phyloP scores from a whole-genome alignment of 805 yeast genomes.

The Teunomyces barrocoloradensis region DNA sequence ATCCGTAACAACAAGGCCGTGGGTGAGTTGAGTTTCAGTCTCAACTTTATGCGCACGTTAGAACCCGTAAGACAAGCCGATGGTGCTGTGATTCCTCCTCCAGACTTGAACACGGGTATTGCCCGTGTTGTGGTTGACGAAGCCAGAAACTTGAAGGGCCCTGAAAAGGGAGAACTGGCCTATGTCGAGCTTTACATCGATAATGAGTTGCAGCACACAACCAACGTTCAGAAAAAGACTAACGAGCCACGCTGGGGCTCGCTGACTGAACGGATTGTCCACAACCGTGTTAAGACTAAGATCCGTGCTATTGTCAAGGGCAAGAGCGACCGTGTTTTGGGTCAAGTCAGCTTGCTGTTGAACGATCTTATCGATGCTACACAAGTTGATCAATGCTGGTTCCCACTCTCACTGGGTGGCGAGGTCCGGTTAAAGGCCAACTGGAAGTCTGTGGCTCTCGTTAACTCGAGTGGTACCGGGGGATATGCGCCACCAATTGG shows the following conservation, averaged over 20 bases:
- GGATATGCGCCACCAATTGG: constrained; percentile 96
- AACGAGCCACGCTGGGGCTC: constrained; percentile 68
- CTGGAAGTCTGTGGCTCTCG: constrained; percentile 85
- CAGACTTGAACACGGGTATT: constrained; percentile 93
- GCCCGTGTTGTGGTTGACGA: constrained; percentile 63
- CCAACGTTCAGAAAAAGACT: constrained; percentile 57
- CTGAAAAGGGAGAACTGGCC: constrained; percentile 51
- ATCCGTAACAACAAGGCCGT: constrained; percentile 80
- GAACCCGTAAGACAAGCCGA: constrained; percentile 62
- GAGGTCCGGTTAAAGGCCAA: constrained; percentile 64
- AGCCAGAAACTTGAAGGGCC: constrained; percentile 51
- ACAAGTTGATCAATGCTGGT: constrained; percentile 76
- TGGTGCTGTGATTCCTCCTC: constrained; percentile 82
- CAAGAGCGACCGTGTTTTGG: constrained; percentile 53
- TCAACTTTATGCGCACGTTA: constrained; percentile 74
- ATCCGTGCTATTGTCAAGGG: constrained; percentile 65
- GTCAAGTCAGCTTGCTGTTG: constrained; percentile 56
- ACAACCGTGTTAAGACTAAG: constrained; percentile 68
- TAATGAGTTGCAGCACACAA: constrained; percentile 55
- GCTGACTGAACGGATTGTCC: constrained; percentile 62
- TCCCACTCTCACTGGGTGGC: constrained; percentile 71
- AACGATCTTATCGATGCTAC: constrained; percentile 72
- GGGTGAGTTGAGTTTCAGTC: constrained; percentile 70
- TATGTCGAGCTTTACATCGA: constrained; percentile 71
- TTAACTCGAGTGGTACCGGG: constrained; percentile 63